Base-by-base conservation (phyloP, 345 rosid species). In the Salix exigua region DNA sequence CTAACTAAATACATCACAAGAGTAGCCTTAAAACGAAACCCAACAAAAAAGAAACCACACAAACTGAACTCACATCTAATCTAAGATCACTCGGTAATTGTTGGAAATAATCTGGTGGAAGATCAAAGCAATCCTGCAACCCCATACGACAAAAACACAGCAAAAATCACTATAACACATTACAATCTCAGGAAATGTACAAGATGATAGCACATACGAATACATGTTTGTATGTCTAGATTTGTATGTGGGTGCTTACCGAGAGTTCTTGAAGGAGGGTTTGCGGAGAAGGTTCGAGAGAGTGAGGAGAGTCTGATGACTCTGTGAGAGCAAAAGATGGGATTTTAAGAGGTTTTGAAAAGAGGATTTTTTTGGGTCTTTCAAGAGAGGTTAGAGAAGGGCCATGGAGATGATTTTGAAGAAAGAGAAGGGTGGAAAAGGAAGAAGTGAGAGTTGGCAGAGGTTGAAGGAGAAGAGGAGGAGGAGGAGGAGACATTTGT, bases 71-170 rank as follows among this genome's bases (percentile, higher is more conserved):
- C 77, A 92, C 97, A 88, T 95, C 99, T 63, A 90, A 79, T 38
- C 97, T 94, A 82, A 95, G 96, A 79, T 95, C 97, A 40, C 71
- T 6, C 11, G 99, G 97, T 25, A 95, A 72, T 81, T 88, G 85
- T 30, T 86, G 72, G 66, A 95, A 88, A 84, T 85, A 95, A 81
- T 89, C 97, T 38, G 91, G 79, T 7, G 97, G 93, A 74, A 95
- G 97, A 88, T 90, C 92, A 78, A 95, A 91, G 78, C 89, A 81
- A 65, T 86, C 91, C 99, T 93, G 92, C 93, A 86, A 17, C 53
- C 42, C 71, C 21, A 67, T 37, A 13, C 37, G 28, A 55, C 67
- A 7, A 60, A 33, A 64, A 70, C 17, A 35, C 48, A 61, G 38
- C 14, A 18, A 11, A 62, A 26, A 63, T 48, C 4, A 62, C 38